These are phyloP conservation scores for Irpex sp. DNA, from an alignment of 1,284 basidiomycete species.

Conservation along the genomic window DNA sequence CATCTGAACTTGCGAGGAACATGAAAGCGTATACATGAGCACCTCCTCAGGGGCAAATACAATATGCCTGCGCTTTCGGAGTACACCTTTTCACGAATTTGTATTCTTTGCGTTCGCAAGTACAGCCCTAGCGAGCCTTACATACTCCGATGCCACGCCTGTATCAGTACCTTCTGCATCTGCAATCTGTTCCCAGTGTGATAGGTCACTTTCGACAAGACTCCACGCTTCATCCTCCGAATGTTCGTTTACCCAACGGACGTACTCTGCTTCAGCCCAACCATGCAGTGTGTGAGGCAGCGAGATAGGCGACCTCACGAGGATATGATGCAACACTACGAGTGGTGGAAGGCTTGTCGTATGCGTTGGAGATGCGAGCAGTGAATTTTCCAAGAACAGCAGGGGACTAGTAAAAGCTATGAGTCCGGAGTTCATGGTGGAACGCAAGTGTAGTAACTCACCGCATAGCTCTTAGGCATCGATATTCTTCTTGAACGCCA, in stretches of 20 bases:
- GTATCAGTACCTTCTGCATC: constrained; percentile 47
- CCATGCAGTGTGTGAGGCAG: constrained; percentile 85
- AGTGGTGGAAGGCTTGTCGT: constrained; percentile 77
- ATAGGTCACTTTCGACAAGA: constrained; percentile 65
- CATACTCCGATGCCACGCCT: constrained; percentile 49
- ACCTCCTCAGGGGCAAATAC: background rate
- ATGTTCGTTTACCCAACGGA: constrained; percentile 83
- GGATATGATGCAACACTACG: constrained; percentile 86
- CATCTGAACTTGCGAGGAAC: too few species aligned
- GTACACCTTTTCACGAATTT: background rate
- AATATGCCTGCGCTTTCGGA: background rate
- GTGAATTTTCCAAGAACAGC: constrained; percentile 79
- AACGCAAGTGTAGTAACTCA: constrained; percentile 29
- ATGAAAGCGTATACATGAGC: too few species aligned
- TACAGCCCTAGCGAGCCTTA: constrained; percentile 60
- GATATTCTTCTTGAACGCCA: constrained; percentile 77
- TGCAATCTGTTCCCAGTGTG: constrained; percentile 69
- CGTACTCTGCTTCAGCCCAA: constrained; percentile 93
- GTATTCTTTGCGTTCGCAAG: constrained; percentile 34
- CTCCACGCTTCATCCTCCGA: constrained; percentile 67
- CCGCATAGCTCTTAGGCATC: constrained; percentile 77
- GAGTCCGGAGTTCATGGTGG: background rate
- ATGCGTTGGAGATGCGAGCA: constrained; percentile 59
- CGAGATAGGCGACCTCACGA: constrained; percentile 83
- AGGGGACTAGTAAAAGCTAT: constrained; percentile 53